phyloP scores from a whole-genome alignment of 2,329 filamentous ascomycete species.

The Fusarium liriodendri region DNA sequence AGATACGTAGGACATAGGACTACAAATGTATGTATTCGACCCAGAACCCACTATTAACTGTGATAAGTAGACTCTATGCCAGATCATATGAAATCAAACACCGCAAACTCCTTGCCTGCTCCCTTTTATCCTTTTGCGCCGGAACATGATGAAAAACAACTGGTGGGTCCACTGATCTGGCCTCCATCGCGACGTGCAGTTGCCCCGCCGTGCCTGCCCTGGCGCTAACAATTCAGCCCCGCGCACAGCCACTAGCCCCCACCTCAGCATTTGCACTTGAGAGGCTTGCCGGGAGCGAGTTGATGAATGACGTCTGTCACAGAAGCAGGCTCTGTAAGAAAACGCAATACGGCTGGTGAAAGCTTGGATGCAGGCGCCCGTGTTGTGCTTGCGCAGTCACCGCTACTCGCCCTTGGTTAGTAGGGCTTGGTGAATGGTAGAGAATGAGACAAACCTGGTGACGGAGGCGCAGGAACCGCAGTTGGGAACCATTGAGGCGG shows the following conservation, averaged over 20 bases:
- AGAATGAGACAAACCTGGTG: not conserved
- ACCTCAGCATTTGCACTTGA: not conserved
- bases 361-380: not conserved
- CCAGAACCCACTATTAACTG: no score
- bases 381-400: not conserved
- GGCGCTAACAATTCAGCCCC: not conserved
- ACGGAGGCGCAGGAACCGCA: conserved; percentile 17
- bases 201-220: not conserved
- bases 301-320: conserved; percentile 3
- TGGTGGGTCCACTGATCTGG: not conserved
- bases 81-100: not conserved
- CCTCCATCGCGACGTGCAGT: not conserved
- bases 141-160: not conserved
- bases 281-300: not conserved
- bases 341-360: conserved; percentile 7
- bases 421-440: not conserved
- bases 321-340: conserved; percentile 5
- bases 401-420: conserved; percentile 5
- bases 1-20: no score
- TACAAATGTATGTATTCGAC: no score
- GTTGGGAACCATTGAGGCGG: conserved; percentile 7
- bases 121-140: not conserved
- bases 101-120: not conserved
- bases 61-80: not conserved
- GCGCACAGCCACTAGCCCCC: not conserved